Evolutionary conservation across 208 protist genomes (phyloP).

Genomic region (Trypanosoma mega): DNA sequence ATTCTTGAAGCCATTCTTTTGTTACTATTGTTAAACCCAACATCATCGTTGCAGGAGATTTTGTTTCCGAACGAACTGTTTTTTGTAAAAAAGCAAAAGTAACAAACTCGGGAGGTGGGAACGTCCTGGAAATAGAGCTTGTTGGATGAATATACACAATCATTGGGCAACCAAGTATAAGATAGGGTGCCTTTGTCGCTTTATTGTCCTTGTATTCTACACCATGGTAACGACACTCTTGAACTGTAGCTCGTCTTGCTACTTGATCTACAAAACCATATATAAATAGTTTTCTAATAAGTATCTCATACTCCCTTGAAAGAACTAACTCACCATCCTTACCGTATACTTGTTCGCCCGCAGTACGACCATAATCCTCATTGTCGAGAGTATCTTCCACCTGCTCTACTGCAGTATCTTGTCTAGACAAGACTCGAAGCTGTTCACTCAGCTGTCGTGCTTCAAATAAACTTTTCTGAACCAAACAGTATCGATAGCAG

Average conservation of each 20-base stretch:
- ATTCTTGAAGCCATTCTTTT: constrained; percentile 80
- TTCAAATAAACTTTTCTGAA: constrained; percentile 87
- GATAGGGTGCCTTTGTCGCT: constrained; percentile 77
- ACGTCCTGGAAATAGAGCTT: constrained; percentile 77
- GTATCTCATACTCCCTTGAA: constrained; percentile 61
- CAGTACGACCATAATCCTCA: constrained; percentile 37
- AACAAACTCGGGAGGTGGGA: constrained; percentile 87
- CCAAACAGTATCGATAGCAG: constrained; percentile 67
- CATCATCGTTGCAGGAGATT: constrained; percentile 80
- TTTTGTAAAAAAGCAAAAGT: constrained; percentile 80
- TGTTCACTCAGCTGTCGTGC: constrained; percentile 65
- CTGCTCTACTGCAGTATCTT: constrained; percentile 34
- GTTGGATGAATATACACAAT: constrained; percentile 87
- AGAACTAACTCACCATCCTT: constrained; percentile 21
- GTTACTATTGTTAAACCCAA: constrained; percentile 85
- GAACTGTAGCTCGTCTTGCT: constrained; percentile 78
- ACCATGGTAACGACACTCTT: constrained; percentile 83
- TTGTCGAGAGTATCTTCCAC: constrained; percentile 67
- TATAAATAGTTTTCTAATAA: constrained; percentile 81
- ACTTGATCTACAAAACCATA: constrained; percentile 88
- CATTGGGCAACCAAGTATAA: constrained; percentile 52
- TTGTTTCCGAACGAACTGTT: constrained; percentile 70
- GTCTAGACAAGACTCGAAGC: constrained; percentile 39
- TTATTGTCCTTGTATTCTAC: constrained; percentile 85
- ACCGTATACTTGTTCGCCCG: constrained; percentile 9